A percentile compares a stretch with the other conserved stretches of the same genome.
Evolutionary conservation across 2,329 filamentous ascomycete species (phyloP).

Genomic region (Didymella lethalis): DNA sequence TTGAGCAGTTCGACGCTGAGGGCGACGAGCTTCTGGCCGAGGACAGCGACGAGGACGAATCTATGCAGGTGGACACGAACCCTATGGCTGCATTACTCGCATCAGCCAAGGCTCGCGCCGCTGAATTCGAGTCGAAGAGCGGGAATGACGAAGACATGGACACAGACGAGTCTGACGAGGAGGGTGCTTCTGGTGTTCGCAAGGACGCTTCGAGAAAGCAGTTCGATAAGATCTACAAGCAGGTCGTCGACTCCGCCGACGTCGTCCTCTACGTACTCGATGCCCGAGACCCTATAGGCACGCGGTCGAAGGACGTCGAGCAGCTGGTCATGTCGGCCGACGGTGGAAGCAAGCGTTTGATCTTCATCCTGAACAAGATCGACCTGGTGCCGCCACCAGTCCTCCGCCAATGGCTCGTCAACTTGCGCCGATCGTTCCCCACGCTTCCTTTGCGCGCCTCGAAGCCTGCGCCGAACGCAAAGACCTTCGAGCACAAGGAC

Average conservation of each 20-base stretch:
- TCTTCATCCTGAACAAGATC: conserved; percentile 94
- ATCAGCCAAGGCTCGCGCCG: conserved; percentile 79
- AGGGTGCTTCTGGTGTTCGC: conserved; percentile 39
- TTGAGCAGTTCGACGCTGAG: conserved; percentile 54
- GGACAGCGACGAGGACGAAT: conserved; percentile 64
- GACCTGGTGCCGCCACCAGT: conserved; percentile 85
- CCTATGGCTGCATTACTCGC: conserved; percentile 92
- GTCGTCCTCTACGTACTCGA: conserved; percentile 94
- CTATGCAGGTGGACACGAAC: conserved; percentile 73
- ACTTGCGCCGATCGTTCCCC: conserved; percentile 89
- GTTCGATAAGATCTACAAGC: conserved; percentile 96
- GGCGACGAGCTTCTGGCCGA: conserved; percentile 61
- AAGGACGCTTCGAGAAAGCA: conserved; percentile 78
- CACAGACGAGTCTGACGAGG: conserved; percentile 61
- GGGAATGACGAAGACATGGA: conserved; percentile 66
- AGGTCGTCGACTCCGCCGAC: conserved; percentile 86
- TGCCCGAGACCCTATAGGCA: conserved; percentile 89
- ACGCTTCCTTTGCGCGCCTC: conserved; percentile 89
- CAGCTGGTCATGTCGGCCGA: conserved; percentile 90
- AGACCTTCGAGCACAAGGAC: conserved; percentile 91
- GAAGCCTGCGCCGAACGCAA: conserved; percentile 80
- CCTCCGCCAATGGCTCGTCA: conserved; percentile 82
- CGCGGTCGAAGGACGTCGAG: conserved; percentile 88
- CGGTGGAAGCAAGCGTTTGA: conserved; percentile 82
- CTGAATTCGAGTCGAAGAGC: conserved; percentile 73